phyloP scores from a whole-genome alignment of 306 rosid genomes.

The Fragaria iinumae region DNA sequence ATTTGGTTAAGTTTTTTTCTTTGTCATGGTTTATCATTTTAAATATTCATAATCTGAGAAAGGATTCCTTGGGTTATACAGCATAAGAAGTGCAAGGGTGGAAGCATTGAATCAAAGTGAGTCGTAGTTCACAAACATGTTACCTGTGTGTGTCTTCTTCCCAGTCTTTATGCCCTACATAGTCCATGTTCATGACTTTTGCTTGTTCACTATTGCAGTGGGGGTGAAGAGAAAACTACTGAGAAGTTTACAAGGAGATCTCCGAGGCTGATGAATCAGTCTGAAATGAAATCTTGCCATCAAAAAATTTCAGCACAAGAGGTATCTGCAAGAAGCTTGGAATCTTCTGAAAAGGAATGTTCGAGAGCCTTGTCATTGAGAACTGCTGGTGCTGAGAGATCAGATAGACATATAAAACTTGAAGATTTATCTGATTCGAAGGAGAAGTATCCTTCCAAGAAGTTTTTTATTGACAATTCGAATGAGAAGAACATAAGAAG shows the following conservation, averaged over 20 bases:
- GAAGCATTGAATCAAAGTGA: constrained; percentile 47
- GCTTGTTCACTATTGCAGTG: constrained; percentile 38
- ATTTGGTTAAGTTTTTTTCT: background rate
- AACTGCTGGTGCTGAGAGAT: constrained; percentile 9
- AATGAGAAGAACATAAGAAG: constrained; percentile 31
- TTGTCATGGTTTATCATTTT: constrained; percentile 1
- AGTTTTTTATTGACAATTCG: constrained; percentile 5
- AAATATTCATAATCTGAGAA: constrained; percentile 21
- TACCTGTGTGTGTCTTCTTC: constrained; percentile 9
- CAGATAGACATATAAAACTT: constrained; percentile 9
- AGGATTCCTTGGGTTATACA: constrained; percentile 45
- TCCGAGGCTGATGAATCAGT: constrained; percentile 30
- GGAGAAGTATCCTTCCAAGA: background rate
- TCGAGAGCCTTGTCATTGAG: constrained; percentile 22
- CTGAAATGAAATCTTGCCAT: constrained; percentile 19
- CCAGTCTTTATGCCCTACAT: constrained; percentile 5
- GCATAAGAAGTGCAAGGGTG: constrained; percentile 36
- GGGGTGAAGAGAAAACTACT: constrained; percentile 17
- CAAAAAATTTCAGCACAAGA: constrained; percentile 20
- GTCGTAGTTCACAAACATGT: constrained; percentile 34
- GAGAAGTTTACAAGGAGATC: constrained; percentile 36
- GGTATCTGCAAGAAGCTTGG: constrained; percentile 15
- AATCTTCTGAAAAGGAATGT: constrained; percentile 25
- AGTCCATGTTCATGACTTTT: constrained; percentile 22
- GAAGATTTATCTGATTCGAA: constrained; percentile 5